These are phyloP conservation scores for Thraustochytrium sp. DNA, from an alignment of 352 stramenopile genomes.

Conservation along the genomic window DNA sequence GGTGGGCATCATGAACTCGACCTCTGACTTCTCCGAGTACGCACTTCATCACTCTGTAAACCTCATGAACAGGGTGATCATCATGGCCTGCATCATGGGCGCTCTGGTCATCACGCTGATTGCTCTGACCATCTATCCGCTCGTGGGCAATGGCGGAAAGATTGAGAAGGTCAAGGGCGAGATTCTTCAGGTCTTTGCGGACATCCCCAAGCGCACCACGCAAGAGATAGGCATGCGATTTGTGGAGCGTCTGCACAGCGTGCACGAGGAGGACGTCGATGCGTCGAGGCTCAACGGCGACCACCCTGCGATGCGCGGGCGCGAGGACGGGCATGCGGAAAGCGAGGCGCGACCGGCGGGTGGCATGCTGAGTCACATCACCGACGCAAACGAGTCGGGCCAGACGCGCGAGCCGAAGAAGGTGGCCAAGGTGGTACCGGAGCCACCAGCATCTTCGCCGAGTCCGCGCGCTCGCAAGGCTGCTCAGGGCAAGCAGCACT, in stretches of 20 bases:
- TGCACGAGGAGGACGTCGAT: slow-evolving; percentile 9
- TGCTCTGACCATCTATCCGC: not conserved
- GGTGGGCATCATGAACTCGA: not conserved
- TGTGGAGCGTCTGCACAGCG: not conserved
- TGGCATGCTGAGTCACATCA: not conserved
- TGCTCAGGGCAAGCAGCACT: too few relatives aligned
- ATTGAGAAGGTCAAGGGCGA: slow-evolving; percentile 30
- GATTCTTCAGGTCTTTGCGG: slow-evolving; percentile 4
- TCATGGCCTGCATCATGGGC: not conserved
- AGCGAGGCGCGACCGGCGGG: too few relatives aligned
- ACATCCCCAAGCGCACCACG: slow-evolving; percentile 15
- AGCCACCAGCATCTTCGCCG: not conserved
- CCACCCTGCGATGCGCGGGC: not conserved
- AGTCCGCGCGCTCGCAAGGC: not conserved
- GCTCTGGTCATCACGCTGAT: not conserved
- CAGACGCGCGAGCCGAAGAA: not conserved
- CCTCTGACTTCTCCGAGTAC: not conserved
- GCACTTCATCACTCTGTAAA: not conserved
- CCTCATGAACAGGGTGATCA: not conserved
- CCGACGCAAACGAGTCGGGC: not conserved
- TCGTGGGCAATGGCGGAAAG: slow-evolving; percentile 27
- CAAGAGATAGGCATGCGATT: not conserved
- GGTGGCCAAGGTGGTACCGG: not conserved
- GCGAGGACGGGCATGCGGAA: not conserved
- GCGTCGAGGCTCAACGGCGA: slow-evolving; percentile 1